Conservation (phyloP, 2,329 filamentous ascomycete species). For the Aspergillus tamarii region DNA sequence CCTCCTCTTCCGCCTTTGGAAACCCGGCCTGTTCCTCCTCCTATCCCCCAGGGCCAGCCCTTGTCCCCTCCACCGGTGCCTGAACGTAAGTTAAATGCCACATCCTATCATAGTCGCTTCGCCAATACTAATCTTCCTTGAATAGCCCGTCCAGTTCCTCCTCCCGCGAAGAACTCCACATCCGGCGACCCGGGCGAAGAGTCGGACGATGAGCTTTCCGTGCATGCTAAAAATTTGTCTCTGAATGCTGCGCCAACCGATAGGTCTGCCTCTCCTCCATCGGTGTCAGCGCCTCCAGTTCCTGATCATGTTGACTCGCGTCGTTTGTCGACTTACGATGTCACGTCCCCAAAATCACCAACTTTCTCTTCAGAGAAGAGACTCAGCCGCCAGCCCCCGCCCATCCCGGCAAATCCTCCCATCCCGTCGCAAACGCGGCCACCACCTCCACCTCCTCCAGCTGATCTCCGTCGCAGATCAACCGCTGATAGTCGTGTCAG, state of each 20-base stretch:
- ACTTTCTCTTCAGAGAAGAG: constrained; percentile 42
- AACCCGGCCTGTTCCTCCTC: constrained; percentile 42
- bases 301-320: constrained; percentile 45
- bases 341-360: constrained; percentile 45
- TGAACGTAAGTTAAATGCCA: constrained; percentile 58
- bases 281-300: constrained; percentile 49
- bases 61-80: constrained; percentile 41
- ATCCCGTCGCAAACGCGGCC: constrained; percentile 59
- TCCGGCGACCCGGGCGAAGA: constrained; percentile 79
- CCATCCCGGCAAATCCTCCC: constrained; percentile 44
- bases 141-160: constrained; percentile 65
- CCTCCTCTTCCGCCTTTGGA: constrained; percentile 48
- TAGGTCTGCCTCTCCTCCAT: constrained; percentile 51
- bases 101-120: constrained; percentile 12
- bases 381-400: constrained; percentile 48
- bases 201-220: constrained; percentile 84
- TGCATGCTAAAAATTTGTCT: constrained; percentile 50
- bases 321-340: constrained; percentile 41
- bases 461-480: constrained; percentile 58
- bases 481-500: constrained; percentile 58
- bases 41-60: constrained; percentile 39
- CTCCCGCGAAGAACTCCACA: constrained; percentile 56
- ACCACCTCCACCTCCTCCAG: constrained; percentile 66
- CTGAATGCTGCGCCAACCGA: constrained; percentile 45
- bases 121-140: constrained; percentile 27